Base-by-base conservation (phyloP, 371 early-diverging fungal genomes). In the Lichtheimia ramosa region DNA sequence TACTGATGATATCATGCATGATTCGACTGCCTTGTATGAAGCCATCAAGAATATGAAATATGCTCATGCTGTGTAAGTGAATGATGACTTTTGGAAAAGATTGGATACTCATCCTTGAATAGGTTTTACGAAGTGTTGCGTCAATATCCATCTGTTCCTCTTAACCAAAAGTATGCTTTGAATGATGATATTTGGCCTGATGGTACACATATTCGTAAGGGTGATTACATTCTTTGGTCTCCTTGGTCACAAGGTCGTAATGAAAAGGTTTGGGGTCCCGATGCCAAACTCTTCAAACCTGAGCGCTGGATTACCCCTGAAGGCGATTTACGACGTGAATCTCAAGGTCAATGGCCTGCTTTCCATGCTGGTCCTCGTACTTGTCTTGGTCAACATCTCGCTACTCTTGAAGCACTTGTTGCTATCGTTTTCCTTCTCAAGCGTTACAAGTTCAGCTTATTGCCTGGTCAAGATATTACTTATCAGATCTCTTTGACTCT, bases 131-230 rank as follows among this genome's bases (percentile, higher is more conserved):
- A 93, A 67, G 74, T 84, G 0, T 65, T 92, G 10, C 81, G 92
- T 16, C 70, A 89, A 10, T 82, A 87, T 66, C 90, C 92, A 0
- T 82, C 85, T 10, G 91, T 93, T 0, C 92, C 93, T 34, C 61
- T 57, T 5, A 84, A 89, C 28, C 66, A 79, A 48, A 91, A 90
- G 72, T 61, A 68, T 34, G 89, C 87, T 8, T 59, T 87, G 20
- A 64, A 82, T n/a, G 89, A 88, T 58, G 86, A 87, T 63, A 59
- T 85, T 5, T 75, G 86, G 58, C 92, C 92, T 10, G 87, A 89
- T 48, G 89, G 90, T 5, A 82, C 82, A 16, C 62, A 59, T 5
- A 70, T 91, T 3, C 73, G 74, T 42, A 79, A 79, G 43, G 88
- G 86, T 5, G 81, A 83, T 24, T 67, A 65, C 28, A 57, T 86